Percentiles rank a stretch among this genome's conserved stretches.
These are phyloP conservation scores for Colletotrichum somersetense DNA, from an alignment of 2,329 filamentous ascomycete genomes.

Conservation along the genomic window DNA sequence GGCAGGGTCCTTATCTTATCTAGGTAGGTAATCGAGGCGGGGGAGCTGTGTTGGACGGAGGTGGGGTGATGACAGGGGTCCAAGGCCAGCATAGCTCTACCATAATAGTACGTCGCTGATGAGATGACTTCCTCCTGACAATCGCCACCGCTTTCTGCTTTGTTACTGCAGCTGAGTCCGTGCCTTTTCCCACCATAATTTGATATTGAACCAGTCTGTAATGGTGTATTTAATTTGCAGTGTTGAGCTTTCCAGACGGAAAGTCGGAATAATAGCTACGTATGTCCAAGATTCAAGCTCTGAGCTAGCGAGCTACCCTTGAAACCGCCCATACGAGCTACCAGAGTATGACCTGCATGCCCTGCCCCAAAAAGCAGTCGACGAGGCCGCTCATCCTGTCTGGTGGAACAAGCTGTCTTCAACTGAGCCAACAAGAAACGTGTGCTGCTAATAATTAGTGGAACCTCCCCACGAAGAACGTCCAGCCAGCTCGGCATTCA, in stretches of 20 bases:
- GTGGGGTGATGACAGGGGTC: slow-evolving; percentile 28
- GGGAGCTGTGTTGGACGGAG: slow-evolving; percentile 1
- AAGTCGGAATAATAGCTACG: not conserved
- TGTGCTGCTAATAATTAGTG: not conserved
- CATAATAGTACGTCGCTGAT: not conserved
- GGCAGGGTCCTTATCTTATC: slow-evolving; percentile 42
- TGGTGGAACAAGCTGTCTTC: not conserved
- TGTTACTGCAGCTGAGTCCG: not conserved
- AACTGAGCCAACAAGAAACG: not conserved
- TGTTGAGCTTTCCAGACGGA: not conserved
- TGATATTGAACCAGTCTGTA: too few species aligned
- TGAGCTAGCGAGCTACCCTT: not conserved
- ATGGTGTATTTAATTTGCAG: not conserved
- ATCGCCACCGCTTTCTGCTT: not conserved
- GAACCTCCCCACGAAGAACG: not conserved
- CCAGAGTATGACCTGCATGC: not conserved
- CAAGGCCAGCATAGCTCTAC: slow-evolving; percentile 2
- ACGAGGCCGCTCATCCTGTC: not conserved
- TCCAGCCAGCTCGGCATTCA: not conserved
- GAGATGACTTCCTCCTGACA: slow-evolving; percentile 2
- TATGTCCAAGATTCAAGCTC: not conserved
- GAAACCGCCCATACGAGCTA: not conserved
- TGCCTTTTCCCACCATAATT: not conserved
- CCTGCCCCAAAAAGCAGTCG: not conserved
- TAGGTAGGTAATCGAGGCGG: not conserved